Evolutionary conservation across 2,329 filamentous ascomycete species (phyloP), one percentile per base, ranked within the genome.

Genomic region (Colletotrichum lupini): DNA sequence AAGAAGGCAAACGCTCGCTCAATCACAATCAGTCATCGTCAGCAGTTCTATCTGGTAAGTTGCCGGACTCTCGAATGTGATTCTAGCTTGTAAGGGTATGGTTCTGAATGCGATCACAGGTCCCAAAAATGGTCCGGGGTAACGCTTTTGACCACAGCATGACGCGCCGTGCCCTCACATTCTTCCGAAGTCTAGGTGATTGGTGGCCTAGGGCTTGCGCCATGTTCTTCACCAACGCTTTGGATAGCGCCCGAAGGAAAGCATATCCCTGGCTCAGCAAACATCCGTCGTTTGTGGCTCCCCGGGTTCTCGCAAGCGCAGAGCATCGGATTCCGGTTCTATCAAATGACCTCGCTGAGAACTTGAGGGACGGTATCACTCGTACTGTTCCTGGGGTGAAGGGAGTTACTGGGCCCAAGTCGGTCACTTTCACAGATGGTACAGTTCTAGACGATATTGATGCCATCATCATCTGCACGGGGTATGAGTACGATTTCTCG

Each of bases 381-480:
- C 73, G 77, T 58, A 71, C 78, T 7, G 78, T 81, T 1, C 56
- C 72, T 4, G 80, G 77, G 7, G 76, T 82, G n/a, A 59, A 75
- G 59, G 76, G 78, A 64, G 74, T 82, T 1, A 76, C 77, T 0
- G 81, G 80, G 0, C 78, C 81, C 1, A 77, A 75, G 55, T 76
- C 79, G 0, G 77, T 82, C 3, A 53, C 65, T 19, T 72, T 82
- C 12, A 78, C 78, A 5, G 78, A 82, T 49, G 81, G 79, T 6
- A 76, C 68, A n/a, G 75, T 78, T 5, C 55, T 83, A 30, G 76
- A 80, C 9, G 79, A 81, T 24, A 75, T 82, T 4, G 81, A 83
- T 60, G 77, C 78, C 67, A 79, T 83, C 60, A 75, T 83, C 56
- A 75, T 79, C 68, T 81, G 80, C 71, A 78, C 80, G 0, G 81